These are phyloP conservation scores for Podospora pseudoanserina DNA, from an alignment of 495 filamentous ascomycete species.

Conservation along the genomic window DNA sequence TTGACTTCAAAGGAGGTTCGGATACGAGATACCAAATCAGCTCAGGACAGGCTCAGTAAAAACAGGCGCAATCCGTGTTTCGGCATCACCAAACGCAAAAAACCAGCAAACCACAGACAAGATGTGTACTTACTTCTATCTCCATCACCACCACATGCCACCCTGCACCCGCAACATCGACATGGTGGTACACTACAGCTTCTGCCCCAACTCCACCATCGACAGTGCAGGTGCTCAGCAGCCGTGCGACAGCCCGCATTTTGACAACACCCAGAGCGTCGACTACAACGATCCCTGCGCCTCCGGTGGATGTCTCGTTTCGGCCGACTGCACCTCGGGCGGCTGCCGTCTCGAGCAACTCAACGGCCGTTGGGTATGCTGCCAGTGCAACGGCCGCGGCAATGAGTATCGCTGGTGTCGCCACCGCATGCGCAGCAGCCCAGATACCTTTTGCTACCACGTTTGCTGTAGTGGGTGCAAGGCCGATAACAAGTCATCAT, in stretches of 20 bases:
- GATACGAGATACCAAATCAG: background rate
- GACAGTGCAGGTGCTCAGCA: slow-evolving; percentile 20
- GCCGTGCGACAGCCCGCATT: slow-evolving; percentile 25
- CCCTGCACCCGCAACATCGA: slow-evolving; percentile 40
- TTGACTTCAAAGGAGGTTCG: background rate
- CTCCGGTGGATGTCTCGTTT: slow-evolving; percentile 39
- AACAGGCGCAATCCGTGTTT: background rate
- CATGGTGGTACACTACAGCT: slow-evolving; percentile 40
- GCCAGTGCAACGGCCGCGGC: slow-evolving; percentile 39
- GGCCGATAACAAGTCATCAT: slow-evolving; percentile 16
- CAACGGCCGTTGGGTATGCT: slow-evolving; percentile 43
- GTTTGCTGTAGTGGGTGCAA: slow-evolving; percentile 29
- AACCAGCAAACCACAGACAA: background rate
- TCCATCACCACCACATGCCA: slow-evolving; percentile 36
- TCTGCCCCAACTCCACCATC: slow-evolving; percentile 31
- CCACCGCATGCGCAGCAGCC: slow-evolving; percentile 35
- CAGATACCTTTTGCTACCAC: slow-evolving; percentile 45
- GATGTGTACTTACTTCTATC: slow-evolving; percentile 24
- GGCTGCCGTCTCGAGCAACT: slow-evolving; percentile 43
- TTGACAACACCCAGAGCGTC: slow-evolving; percentile 26
- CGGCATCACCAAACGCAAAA: background rate
- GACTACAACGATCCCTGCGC: slow-evolving; percentile 42
- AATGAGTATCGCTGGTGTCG: slow-evolving; percentile 40
- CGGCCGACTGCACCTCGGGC: slow-evolving; percentile 41
- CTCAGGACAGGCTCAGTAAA: background rate